A percentile compares a stretch with the other conserved stretches of the same genome.
phyloP scores from a whole-genome alignment of 1,284 basidiomycete genomes.

The Ganoderma multipileum region DNA sequence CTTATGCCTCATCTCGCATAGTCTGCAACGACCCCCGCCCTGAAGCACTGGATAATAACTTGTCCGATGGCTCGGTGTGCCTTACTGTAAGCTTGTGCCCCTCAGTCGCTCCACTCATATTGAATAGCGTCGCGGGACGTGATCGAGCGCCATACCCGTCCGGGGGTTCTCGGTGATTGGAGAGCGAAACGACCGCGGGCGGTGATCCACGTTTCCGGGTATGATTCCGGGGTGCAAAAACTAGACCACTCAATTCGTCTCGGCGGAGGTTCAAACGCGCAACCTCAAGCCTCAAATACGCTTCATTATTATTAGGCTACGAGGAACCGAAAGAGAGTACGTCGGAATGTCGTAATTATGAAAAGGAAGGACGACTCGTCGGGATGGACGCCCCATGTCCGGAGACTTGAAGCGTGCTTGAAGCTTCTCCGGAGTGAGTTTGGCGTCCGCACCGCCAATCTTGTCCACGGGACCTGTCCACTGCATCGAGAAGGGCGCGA shows the following conservation, averaged over 20 bases:
- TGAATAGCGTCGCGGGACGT: neutral
- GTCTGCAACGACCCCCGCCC: too few species aligned
- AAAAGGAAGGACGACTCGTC: neutral
- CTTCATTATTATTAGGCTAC: neutral
- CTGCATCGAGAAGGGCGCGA: neutral
- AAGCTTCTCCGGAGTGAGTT: neutral
- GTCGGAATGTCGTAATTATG: conserved; percentile 16
- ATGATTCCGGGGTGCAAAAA: conserved; percentile 26
- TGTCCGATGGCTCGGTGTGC: neutral
- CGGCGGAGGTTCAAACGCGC: neutral
- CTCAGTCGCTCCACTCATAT: neutral
- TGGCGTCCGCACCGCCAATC: neutral
- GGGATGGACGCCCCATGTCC: neutral
- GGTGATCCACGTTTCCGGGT: conserved; percentile 27
- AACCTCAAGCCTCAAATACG: neutral
- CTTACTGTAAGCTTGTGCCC: neutral
- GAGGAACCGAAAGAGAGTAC: neutral
- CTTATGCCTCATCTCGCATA: conserved; percentile 10
- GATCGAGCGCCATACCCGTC: neutral
- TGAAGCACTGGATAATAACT: neutral
- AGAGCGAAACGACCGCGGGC: neutral
- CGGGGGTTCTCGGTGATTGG: neutral
- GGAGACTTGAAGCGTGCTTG: neutral
- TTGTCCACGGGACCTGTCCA: neutral
- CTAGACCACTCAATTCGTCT: conserved; percentile 1